These are phyloP conservation scores for Clohesyomyces aquaticus DNA, from an alignment of 495 filamentous ascomycete genomes.

Conservation along the genomic window DNA sequence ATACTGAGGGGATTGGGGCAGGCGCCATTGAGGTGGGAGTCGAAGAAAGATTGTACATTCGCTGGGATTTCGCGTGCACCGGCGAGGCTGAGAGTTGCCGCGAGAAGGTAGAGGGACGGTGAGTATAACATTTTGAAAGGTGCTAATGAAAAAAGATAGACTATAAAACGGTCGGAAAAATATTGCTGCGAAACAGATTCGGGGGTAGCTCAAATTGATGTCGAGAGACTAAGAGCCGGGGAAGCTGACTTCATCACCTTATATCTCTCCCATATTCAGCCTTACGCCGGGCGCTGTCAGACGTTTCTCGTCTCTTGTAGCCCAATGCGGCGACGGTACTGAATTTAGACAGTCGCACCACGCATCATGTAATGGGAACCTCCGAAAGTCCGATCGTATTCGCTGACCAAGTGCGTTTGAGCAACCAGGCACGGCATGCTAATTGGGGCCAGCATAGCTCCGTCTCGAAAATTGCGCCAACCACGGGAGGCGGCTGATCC, in stretches of 20 bases:
- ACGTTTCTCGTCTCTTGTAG: neutral
- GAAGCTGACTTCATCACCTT: neutral
- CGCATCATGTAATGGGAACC: neutral
- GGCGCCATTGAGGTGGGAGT: neutral
- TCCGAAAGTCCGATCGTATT: neutral
- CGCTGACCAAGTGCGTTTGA: neutral
- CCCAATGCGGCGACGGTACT: neutral
- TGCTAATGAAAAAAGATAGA: neutral
- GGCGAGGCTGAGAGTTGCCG: neutral
- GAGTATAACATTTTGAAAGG: neutral
- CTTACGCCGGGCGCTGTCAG: neutral
- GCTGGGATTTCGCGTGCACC: neutral
- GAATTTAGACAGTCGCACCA: neutral
- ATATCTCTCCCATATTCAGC: neutral
- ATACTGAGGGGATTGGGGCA: conserved; percentile 30
- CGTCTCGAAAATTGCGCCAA: neutral
- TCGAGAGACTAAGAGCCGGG: neutral
- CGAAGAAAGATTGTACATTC: neutral
- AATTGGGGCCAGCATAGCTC: neutral
- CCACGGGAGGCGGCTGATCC: neutral
- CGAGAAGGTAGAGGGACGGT: neutral
- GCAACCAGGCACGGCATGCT: neutral
- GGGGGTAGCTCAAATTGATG: neutral
- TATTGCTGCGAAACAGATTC: too few species aligned
- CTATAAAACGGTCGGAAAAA: neutral